These are phyloP conservation scores for Teunomyces pallodes DNA, from an alignment of 805 yeast species.

Conservation along the genomic window DNA sequence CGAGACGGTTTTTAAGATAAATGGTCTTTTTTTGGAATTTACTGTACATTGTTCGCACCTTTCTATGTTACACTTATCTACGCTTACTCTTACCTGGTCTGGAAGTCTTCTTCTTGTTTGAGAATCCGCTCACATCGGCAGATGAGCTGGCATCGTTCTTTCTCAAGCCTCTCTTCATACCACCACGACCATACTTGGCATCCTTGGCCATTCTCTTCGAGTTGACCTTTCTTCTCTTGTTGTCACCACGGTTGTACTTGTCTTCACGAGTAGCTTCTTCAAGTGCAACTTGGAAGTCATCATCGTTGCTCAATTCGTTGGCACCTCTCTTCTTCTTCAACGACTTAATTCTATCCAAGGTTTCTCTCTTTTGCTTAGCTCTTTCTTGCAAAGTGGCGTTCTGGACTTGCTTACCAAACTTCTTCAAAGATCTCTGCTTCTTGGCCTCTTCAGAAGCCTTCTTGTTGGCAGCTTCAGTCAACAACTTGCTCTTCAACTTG, in stretches of 20 bases:
- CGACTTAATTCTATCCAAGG: slow-evolving; percentile 86
- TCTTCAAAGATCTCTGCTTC: slow-evolving; percentile 91
- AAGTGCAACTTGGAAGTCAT: slow-evolving; percentile 80
- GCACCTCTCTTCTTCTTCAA: slow-evolving; percentile 84
- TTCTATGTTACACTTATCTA: slow-evolving; percentile 9
- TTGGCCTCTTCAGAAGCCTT: slow-evolving; percentile 91
- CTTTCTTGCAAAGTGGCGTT: slow-evolving; percentile 89
- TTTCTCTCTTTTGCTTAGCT: slow-evolving; percentile 87
- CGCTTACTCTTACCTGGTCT: slow-evolving; percentile 47
- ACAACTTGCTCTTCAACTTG: slow-evolving; percentile 74
- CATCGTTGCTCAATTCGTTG: slow-evolving; percentile 68
- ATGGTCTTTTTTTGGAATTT: background rate
- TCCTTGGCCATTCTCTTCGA: slow-evolving; percentile 69
- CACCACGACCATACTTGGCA: slow-evolving; percentile 73
- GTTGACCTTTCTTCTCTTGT: slow-evolving; percentile 57
- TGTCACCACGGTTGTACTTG: slow-evolving; percentile 46
- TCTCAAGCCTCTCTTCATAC: slow-evolving; percentile 70
- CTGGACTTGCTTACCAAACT: slow-evolving; percentile 97
- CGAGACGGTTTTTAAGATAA: background rate
- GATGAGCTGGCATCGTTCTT: slow-evolving; percentile 72
- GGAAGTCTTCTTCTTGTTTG: slow-evolving; percentile 29
- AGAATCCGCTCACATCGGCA: slow-evolving; percentile 62
- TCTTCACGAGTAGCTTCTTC: slow-evolving; percentile 75
- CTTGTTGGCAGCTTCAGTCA: slow-evolving; percentile 78
- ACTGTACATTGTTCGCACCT: background rate